Base-by-base conservation (phyloP, 2,329 filamentous ascomycete species). In the Scolecobasidium constrictum region DNA sequence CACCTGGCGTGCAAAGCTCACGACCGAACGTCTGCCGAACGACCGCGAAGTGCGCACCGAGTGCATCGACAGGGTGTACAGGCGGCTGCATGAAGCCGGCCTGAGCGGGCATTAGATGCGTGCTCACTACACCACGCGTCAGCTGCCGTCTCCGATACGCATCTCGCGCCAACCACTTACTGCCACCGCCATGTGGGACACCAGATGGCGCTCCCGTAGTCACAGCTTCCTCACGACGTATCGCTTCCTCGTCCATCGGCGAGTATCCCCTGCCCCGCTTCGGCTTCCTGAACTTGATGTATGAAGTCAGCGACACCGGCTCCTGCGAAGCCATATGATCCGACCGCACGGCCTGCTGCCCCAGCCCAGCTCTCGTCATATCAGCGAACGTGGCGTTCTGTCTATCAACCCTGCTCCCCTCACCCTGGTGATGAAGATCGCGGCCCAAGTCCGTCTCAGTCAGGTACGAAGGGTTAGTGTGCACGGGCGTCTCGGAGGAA, bases 21-120 rank as follows among this genome's bases (percentile, higher is more conserved):
- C 59, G 58, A 17, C 63, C 65, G 38, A 69, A 69, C 12, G 66
- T 51, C 20, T 59, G 48, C 35, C 53, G 49, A 39, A 63, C 57
- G 19, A 60, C 56, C 17, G 54, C 51, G 19, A 45, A 35, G 23
- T 45, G 43, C 28, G 17, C 19, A n/a, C 28, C 28, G 18, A 45
- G 26, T 5, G 5, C 46, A 20, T 35, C 34, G n/a, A 42, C 31
- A 13, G 40, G 40, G 36, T 42, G 26, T 31, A n/a, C 26, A n/a
- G n/a, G n/a, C n/a, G n/a, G n/a, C n/a, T n/a, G n/a, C n/a, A n/a
- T n/a, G n/a, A n/a, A n/a, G n/a, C n/a, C n/a, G n/a, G n/a, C n/a
- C n/a, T n/a, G n/a, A n/a, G n/a, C n/a, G n/a, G n/a, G n/a, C n/a
- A n/a, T n/a, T n/a, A n/a, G n/a, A n/a, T n/a, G n/a, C n/a, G n/a